Conservation (phyloP, 1,284 basidiomycete species). For the Flammula alnicola region DNA sequence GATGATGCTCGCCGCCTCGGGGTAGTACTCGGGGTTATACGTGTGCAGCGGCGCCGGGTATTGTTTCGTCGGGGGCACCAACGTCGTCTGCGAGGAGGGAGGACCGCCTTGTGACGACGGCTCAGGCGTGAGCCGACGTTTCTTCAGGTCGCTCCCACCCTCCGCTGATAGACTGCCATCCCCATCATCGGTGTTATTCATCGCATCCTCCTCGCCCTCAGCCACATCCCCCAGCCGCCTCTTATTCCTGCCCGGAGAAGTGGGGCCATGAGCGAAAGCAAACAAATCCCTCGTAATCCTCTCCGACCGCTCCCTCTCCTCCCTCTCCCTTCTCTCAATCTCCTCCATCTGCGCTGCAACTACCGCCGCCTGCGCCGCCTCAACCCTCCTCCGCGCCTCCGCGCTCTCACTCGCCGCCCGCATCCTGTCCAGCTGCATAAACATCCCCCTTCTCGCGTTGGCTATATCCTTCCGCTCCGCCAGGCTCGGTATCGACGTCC, state of each 20-base stretch:
- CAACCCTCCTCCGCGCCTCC: constrained; percentile 12
- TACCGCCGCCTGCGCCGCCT: constrained; percentile 7
- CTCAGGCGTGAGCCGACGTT: constrained; percentile 11
- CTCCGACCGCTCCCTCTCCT: no score
- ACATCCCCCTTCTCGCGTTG: constrained; percentile 9
- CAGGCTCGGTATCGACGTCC: constrained; percentile 10
- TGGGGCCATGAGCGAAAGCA: background rate
- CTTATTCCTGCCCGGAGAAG: background rate
- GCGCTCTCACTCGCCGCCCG: constrained; percentile 12
- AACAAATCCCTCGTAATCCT: no score
- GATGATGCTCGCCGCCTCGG: no score
- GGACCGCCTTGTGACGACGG: constrained; percentile 7
- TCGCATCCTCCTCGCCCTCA: background rate
- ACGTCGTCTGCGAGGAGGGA: no score
- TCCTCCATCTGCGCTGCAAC: constrained; percentile 18
- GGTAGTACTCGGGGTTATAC: no score
- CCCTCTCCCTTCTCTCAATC: no score
- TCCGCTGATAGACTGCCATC: no score
- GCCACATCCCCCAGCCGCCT: constrained; percentile 7
- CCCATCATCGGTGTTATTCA: no score
- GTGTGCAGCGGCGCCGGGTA: no score
- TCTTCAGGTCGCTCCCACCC: constrained; percentile 2
- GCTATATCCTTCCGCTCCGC: constrained; percentile 21
- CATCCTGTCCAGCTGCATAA: constrained; percentile 11
- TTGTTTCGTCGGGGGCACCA: no score